Evolutionary conservation across 495 filamentous ascomycete genomes (phyloP).

Genomic region (Penicillium mononematosum): DNA sequence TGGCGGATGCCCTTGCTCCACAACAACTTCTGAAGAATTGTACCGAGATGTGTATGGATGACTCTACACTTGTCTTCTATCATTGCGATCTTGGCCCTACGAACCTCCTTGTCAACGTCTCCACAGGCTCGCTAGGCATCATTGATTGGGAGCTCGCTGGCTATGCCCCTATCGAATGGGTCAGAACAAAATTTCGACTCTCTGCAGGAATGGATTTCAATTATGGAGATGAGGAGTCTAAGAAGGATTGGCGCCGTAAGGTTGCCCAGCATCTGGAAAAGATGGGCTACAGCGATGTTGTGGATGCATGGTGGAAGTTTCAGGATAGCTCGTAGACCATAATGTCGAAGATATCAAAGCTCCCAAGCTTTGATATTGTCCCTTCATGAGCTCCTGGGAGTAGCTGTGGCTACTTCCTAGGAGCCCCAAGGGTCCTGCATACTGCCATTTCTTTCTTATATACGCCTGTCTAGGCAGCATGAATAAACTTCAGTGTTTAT

Average conservation of each 20-base stretch:
- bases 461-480: too few relatives aligned
- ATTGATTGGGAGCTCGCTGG: conserved; percentile 39
- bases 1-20: too few relatives aligned
- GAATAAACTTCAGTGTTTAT: too few relatives aligned
- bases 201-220: conserved; percentile 27
- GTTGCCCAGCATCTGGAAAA: conserved; percentile 16
- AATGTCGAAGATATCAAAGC: too few relatives aligned
- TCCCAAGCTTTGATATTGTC: too few relatives aligned
- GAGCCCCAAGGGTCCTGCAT: too few relatives aligned
- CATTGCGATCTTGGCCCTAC: conserved; percentile 36
- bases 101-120: conserved; percentile 31
- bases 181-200: conserved; percentile 31
- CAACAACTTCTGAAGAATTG: conserved; percentile 9
- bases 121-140: conserved; percentile 28
- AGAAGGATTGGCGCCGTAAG: conserved; percentile 13
- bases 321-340: conserved; percentile 4
- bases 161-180: conserved; percentile 31
- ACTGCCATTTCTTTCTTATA: too few relatives aligned
- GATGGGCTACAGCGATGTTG: conserved; percentile 14
- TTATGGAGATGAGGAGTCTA: conserved; percentile 14
- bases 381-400: too few relatives aligned
- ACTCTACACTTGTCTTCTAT: conserved; percentile 33
- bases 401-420: too few relatives aligned
- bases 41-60: conserved; percentile 29
- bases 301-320: conserved; percentile 13